Percentiles rank a stretch among this genome's conserved stretches.
Conservation (phyloP, 352 stramenopile genomes). For the Globisporangium perplexum region DNA sequence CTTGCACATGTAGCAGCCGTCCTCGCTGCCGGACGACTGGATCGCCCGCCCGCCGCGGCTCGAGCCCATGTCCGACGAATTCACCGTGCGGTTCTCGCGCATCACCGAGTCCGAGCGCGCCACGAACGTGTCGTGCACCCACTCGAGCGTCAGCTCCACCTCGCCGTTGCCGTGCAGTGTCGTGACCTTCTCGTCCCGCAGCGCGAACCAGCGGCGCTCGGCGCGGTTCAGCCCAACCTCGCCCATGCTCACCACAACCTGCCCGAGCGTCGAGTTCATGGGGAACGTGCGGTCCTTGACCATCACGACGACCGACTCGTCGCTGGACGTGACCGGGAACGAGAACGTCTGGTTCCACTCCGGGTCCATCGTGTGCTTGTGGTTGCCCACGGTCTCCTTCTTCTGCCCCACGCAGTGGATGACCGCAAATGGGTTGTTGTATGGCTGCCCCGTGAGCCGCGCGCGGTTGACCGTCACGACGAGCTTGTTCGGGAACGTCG, state of each 20-base stretch:
- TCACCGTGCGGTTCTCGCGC: conserved; percentile 48
- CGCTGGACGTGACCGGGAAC: conserved; percentile 75
- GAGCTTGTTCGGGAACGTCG: conserved; percentile 87
- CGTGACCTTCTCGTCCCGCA: conserved; percentile 65
- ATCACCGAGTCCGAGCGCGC: conserved; percentile 83
- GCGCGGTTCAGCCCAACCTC: conserved; percentile 78
- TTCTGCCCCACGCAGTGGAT: conserved; percentile 79
- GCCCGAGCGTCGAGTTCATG: conserved; percentile 67
- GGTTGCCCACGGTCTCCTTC: conserved; percentile 82
- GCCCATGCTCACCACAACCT: conserved; percentile 70
- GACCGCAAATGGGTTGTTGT: conserved; percentile 84
- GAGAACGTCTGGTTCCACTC: conserved; percentile 90
- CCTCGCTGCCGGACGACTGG: conserved; percentile 25
- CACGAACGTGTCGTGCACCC: conserved; percentile 88
- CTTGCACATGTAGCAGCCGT: conserved; percentile 80
- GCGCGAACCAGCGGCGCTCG: conserved; percentile 72
- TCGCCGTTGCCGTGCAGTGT: conserved; percentile 70
- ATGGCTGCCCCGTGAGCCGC: conserved; percentile 73
- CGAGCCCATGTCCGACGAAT: conserved; percentile 3
- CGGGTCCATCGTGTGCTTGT: conserved; percentile 87
- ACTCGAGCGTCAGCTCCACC: conserved; percentile 87
- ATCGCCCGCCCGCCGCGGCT: conserved; percentile 14
- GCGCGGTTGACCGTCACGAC: conserved; percentile 86
- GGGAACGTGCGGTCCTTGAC: conserved; percentile 78
- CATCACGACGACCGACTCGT: conserved; percentile 57